Evolutionary conservation across 23 red algal genomes (phyloP).

Genomic region (Chondrus crispus): DNA sequence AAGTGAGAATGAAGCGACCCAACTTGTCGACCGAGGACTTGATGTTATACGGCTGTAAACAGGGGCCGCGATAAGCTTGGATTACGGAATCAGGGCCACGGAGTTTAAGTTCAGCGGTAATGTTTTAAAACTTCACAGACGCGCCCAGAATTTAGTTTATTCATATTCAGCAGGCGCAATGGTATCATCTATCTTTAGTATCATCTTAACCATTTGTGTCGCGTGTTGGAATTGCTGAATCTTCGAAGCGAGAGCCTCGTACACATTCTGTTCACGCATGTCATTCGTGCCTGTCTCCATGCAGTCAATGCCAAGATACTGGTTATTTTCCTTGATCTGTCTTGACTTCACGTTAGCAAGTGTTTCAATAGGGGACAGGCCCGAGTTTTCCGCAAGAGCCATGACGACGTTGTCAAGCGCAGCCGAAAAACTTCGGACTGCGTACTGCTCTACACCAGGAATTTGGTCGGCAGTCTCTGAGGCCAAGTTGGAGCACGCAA

Average conservation of each 20-base stretch:
- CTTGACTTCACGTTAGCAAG: conserved; percentile 71
- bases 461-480: conserved; percentile 84
- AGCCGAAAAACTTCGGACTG: conserved; percentile 91
- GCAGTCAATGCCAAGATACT: conserved; percentile 91
- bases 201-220: conserved; percentile 96
- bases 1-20: conserved; percentile 4
- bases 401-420: conserved; percentile 88
- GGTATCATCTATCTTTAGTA: conserved; percentile 98
- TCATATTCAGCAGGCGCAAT: conserved; percentile 63
- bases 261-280: conserved; percentile 97
- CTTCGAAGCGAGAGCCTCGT: conserved; percentile 89
- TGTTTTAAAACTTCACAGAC: not conserved
- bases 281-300: conserved; percentile 81
- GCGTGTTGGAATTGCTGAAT: conserved; percentile 93
- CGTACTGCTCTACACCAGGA: conserved; percentile 89
- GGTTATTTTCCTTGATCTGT: conserved; percentile 76
- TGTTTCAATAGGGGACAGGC: conserved; percentile 86
- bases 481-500: conserved; percentile 78
- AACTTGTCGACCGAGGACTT: conserved; percentile 46
- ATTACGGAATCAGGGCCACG: not conserved
- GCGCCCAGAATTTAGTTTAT: not conserved
- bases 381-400: conserved; percentile 96
- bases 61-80: not conserved
- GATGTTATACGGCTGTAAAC: not conserved
- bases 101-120: not conserved